Percentiles rank a stretch among this genome's conserved stretches.
Conservation (phyloP, 192 early-diverging fungal genomes). For the Coemansia asiatica region DNA sequence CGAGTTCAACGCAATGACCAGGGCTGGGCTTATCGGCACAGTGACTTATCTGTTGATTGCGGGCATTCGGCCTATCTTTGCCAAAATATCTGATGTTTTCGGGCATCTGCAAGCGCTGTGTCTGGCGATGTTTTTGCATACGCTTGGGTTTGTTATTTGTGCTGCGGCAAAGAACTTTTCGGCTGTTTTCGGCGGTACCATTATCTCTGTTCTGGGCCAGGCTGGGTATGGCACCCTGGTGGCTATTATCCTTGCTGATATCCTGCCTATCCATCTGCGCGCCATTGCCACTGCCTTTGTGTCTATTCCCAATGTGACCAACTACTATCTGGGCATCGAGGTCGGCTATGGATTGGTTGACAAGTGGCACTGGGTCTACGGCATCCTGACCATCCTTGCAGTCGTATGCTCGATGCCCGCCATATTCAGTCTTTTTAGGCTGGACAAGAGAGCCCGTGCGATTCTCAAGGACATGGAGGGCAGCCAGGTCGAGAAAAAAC, state of each 20-base stretch:
- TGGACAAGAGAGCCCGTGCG: slow-evolving; percentile 30
- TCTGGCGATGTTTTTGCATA: slow-evolving; percentile 28
- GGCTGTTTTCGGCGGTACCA: slow-evolving; percentile 40
- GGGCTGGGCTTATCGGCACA: slow-evolving; percentile 22
- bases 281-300: slow-evolving; percentile 34
- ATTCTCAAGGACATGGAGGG: slow-evolving; percentile 17
- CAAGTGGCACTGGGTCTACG: slow-evolving; percentile 52
- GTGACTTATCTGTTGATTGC: slow-evolving; percentile 43
- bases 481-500: background rate
- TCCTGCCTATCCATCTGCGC: slow-evolving; percentile 42
- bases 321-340: slow-evolving; percentile 49
- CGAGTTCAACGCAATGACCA: slow-evolving; percentile 43
- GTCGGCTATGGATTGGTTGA: slow-evolving; percentile 25
- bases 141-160: slow-evolving; percentile 34
- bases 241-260: slow-evolving; percentile 41
- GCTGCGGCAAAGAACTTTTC: slow-evolving; percentile 33
- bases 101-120: slow-evolving; percentile 31
- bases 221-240: slow-evolving; percentile 47
- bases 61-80: slow-evolving; percentile 37
- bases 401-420: slow-evolving; percentile 37
- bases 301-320: slow-evolving; percentile 42
- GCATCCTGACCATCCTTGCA: slow-evolving; percentile 33
- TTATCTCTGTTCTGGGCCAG: slow-evolving; percentile 43
- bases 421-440: slow-evolving; percentile 18
- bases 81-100: slow-evolving; percentile 41